Evolutionary conservation across 352 stramenopile species (phyloP), one percentile per base, ranked within the genome.

Genomic region (Phytopythium montanum): DNA sequence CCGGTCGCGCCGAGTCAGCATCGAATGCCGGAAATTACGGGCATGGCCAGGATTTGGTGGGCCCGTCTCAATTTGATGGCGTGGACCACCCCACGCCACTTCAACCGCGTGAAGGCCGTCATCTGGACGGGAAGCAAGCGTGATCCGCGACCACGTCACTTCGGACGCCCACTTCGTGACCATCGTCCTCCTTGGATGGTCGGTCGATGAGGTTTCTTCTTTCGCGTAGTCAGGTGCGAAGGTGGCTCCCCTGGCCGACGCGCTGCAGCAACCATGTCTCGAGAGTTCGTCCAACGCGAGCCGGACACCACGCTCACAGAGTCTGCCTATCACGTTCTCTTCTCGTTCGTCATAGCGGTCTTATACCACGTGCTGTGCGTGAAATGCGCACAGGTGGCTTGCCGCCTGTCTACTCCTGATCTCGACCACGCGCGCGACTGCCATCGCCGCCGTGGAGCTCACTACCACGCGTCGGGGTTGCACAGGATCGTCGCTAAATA

Each of bases 401-500:
- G 44, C n/a, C n/a, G n/a, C n/a, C n/a, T 50, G 23, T 21, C 44
- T 50, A 12, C 28, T 50, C 44, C 44, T 50, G 31, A 3, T 50
- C 23, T 21, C 44, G 31, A 28, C n/a, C n/a, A 12, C 23, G 9
- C 13, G 8, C 28, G 23, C 12, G 23, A 50, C 19, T 21, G 12
- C 44, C n/a, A n/a, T n/a, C 9, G 23, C 9, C 23, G n/a, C 8
- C 8, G 39, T 48, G 41, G 3, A 3, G 41, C 21, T 31, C 29
- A 18, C 50, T 56, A 91, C 79, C 81, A 91, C 18, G 73, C 64
- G 56, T 81, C 67, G 18, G 59, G 67, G 57, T 74, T 72, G 36
- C 68, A 79, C 34, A 91, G 46, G 31, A 92, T 70, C 29, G 76
- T 79, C 51, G 74, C 73, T 76, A 92, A 72, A 76, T 91, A 93